Conservation (phyloP, 768 basidiomycete genomes). For the Amanita exitialis region DNA sequence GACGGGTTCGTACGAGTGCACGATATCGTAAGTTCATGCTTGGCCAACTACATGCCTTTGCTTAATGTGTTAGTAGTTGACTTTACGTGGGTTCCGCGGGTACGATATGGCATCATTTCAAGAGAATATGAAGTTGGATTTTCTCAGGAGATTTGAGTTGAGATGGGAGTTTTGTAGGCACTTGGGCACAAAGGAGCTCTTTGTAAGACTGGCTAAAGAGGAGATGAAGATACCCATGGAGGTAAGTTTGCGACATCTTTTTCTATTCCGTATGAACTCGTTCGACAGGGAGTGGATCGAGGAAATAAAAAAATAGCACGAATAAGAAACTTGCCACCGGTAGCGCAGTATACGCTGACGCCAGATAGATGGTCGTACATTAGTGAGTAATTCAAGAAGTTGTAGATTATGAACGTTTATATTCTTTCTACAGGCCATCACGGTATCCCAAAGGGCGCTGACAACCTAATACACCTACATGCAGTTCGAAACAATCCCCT, state of each 20-base stretch:
- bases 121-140: conserved; percentile 10
- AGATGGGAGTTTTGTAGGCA: conserved; percentile 16
- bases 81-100: neutral
- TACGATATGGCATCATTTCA: conserved; percentile 10
- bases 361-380: neutral
- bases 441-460: neutral
- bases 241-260: conserved; percentile 6
- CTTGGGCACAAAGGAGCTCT: conserved; percentile 11
- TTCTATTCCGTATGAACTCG: neutral
- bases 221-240: conserved; percentile 16
- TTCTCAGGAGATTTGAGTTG: conserved; percentile 14
- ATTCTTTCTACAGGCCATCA: neutral
- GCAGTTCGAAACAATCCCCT: neutral
- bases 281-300: neutral
- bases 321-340: neutral
- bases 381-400: neutral
- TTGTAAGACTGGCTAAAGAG: conserved; percentile 15
- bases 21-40: conserved; percentile 49
- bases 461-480: neutral
- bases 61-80: neutral
- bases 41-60: neutral
- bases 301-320: neutral
- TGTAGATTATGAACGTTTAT: neutral
- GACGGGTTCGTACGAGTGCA: conserved; percentile 71
- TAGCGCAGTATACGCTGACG: neutral